phyloP scores from a whole-genome alignment of 2,329 filamentous ascomycete genomes.

The Cladosporium sp. region DNA sequence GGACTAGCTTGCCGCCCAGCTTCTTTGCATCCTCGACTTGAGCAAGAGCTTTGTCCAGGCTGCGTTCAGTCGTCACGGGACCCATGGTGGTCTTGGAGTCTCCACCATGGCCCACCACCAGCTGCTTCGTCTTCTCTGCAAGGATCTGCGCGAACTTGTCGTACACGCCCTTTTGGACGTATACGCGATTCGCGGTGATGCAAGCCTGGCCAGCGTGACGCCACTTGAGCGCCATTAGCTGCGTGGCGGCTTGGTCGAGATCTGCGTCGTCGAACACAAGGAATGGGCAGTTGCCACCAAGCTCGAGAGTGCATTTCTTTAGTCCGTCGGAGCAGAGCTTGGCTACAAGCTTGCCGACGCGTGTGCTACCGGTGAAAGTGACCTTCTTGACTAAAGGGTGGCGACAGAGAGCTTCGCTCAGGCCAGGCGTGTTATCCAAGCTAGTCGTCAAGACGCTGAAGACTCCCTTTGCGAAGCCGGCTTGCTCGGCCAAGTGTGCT shows the following conservation, averaged over 20 bases:
- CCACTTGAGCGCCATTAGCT: slow-evolving; percentile 54
- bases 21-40: slow-evolving; percentile 55
- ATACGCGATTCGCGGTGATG: slow-evolving; percentile 65
- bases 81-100: slow-evolving; percentile 60
- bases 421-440: slow-evolving; percentile 54
- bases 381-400: slow-evolving; percentile 63
- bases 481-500: slow-evolving; percentile 55
- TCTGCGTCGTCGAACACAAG: slow-evolving; percentile 66
- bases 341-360: slow-evolving; percentile 63
- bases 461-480: slow-evolving; percentile 60
- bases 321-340: slow-evolving; percentile 59
- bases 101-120: slow-evolving; percentile 64
- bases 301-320: slow-evolving; percentile 65
- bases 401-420: slow-evolving; percentile 56
- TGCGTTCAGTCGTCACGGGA: slow-evolving; percentile 57
- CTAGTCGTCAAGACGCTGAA: slow-evolving; percentile 63
- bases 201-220: slow-evolving; percentile 65
- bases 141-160: slow-evolving; percentile 60
- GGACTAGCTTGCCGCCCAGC: slow-evolving; percentile 17
- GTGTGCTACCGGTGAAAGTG: slow-evolving; percentile 61
- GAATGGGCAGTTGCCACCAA: slow-evolving; percentile 66
- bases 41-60: slow-evolving; percentile 56
- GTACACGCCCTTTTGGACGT: slow-evolving; percentile 63
- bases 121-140: slow-evolving; percentile 51
- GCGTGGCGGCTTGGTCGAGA: slow-evolving; percentile 55